Percentiles rank a stretch among this genome's conserved stretches.
These are phyloP conservation scores for Ocimum tenuiflorum DNA, from an alignment of 257 asterid species.

Conservation along the genomic window DNA sequence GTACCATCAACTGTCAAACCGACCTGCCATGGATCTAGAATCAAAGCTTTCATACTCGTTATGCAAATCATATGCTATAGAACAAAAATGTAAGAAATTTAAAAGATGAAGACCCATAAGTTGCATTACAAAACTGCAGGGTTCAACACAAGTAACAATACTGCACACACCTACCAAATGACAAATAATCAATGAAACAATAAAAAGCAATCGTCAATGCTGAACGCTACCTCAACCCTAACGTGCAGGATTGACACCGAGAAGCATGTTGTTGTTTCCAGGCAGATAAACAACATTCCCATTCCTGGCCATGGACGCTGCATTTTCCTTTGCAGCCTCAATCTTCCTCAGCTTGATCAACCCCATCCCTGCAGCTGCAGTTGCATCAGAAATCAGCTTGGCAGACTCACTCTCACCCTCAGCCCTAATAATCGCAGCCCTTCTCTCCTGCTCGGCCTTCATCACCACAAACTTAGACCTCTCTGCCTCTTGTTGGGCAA, in stretches of 20 bases:
- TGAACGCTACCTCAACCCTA: slow-evolving; percentile 30
- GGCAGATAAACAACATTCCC: slow-evolving; percentile 52
- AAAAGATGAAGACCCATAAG: background rate
- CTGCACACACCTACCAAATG: background rate
- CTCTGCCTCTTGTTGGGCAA: slow-evolving; percentile 98
- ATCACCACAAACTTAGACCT: slow-evolving; percentile 81
- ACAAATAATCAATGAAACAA: background rate
- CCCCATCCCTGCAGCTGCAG: slow-evolving; percentile 60
- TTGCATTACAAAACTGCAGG: background rate
- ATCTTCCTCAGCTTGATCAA: slow-evolving; percentile 70
- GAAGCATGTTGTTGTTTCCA: slow-evolving; percentile 50
- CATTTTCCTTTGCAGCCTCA: slow-evolving; percentile 66
- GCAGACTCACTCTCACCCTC: slow-evolving; percentile 78
- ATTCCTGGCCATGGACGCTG: slow-evolving; percentile 35
- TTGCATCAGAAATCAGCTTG: slow-evolving; percentile 66
- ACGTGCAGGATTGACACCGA: slow-evolving; percentile 52
- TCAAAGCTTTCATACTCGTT: background rate
- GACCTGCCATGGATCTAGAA: background rate
- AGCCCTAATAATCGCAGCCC: slow-evolving; percentile 64
- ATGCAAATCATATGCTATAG: background rate
- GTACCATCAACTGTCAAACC: background rate
- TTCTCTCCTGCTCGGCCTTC: slow-evolving; percentile 79
- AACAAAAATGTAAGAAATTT: background rate
- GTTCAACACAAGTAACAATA: background rate
- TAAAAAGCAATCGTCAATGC: slow-evolving; percentile 21